phyloP scores from a whole-genome alignment of 2,329 filamentous ascomycete species.

The Paecilomyces sp. region DNA sequence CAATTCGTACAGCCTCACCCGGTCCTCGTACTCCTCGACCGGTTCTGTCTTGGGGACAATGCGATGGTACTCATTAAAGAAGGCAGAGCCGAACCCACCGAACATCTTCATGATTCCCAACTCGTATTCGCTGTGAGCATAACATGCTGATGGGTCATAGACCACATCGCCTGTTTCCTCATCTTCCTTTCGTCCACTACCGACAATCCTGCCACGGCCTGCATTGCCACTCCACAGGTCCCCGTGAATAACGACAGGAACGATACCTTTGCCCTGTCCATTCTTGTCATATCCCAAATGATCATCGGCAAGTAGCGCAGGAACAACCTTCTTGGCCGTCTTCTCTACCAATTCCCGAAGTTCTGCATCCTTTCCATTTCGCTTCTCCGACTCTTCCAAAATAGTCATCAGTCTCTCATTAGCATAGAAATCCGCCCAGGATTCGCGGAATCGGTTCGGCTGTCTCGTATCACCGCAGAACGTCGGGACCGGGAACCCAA shows the following conservation, averaged over 20 bases:
- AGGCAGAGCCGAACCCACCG: constrained; percentile 68
- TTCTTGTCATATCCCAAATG: constrained; percentile 48
- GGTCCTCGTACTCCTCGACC: constrained; percentile 74
- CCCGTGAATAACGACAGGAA: constrained; percentile 79
- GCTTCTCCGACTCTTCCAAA: constrained; percentile 47
- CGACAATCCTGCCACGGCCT: constrained; percentile 55
- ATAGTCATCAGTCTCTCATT: constrained; percentile 66
- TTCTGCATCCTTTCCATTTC: constrained; percentile 59
- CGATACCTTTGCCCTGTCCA: constrained; percentile 48
- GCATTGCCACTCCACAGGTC: constrained; percentile 93
- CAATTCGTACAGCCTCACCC: constrained; percentile 74
- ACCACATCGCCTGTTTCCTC: constrained; percentile 60
- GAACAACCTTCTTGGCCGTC: constrained; percentile 61
- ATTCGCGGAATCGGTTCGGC: constrained; percentile 63
- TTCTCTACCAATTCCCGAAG: constrained; percentile 58
- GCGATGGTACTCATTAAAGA: constrained; percentile 70
- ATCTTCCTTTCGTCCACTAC: constrained; percentile 24
- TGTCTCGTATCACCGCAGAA: constrained; percentile 83
- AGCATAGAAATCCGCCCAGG: constrained; percentile 83
- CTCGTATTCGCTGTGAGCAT: constrained; percentile 84
- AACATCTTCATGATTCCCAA: constrained; percentile 96
- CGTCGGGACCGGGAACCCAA: constrained; percentile 77
- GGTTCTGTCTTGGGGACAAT: constrained; percentile 76
- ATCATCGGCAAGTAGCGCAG: constrained; percentile 63
- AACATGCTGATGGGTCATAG: constrained; percentile 74